Conservation (phyloP, 2,329 filamentous ascomycete species). For the Chaetomiaceae sp. region DNA sequence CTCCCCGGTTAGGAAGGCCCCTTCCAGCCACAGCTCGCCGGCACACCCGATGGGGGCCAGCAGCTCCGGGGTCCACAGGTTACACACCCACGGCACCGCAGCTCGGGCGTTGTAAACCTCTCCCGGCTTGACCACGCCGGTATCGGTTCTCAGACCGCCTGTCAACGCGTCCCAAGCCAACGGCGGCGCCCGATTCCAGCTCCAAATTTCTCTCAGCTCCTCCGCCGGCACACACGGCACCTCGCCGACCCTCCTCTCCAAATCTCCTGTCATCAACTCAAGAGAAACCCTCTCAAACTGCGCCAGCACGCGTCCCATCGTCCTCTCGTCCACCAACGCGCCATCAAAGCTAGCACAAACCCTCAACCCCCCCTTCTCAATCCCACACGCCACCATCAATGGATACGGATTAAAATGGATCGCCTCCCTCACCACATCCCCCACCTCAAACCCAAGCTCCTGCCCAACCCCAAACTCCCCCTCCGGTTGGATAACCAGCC, state of each 20-base stretch:
- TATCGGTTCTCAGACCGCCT: constrained; percentile 18
- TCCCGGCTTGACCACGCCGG: constrained; percentile 22
- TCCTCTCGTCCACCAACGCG: constrained; percentile 1
- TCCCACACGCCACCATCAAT: constrained; percentile 44
- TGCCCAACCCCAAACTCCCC: constrained; percentile 17
- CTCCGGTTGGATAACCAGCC: constrained; percentile 50
- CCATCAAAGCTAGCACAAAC: constrained; percentile 41
- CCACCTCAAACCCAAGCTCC: constrained; percentile 20
- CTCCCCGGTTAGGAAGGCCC: constrained; percentile 28
- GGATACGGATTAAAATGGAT: constrained; percentile 49
- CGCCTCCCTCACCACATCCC: constrained; percentile 53
- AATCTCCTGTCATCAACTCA: constrained; percentile 19
- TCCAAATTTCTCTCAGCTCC: constrained; percentile 40
- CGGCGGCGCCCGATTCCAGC: constrained; percentile 36
- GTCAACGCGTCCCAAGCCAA: constrained; percentile 31
- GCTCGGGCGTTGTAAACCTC: constrained; percentile 33
- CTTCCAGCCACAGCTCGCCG: constrained; percentile 39
- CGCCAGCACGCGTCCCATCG: constrained; percentile 16
- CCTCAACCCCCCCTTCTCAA: constrained; percentile 38
- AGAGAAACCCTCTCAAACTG: constrained; percentile 29
- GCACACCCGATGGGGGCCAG: constrained; percentile 38
- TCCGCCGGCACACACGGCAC: constrained; percentile 35
- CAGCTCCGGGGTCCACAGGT: constrained; percentile 30
- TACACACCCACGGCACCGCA: constrained; percentile 31
- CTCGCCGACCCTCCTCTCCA: constrained; percentile 27